Evolutionary conservation across 768 basidiomycete genomes (phyloP).

Genomic region (Auricularia heimuer): DNA sequence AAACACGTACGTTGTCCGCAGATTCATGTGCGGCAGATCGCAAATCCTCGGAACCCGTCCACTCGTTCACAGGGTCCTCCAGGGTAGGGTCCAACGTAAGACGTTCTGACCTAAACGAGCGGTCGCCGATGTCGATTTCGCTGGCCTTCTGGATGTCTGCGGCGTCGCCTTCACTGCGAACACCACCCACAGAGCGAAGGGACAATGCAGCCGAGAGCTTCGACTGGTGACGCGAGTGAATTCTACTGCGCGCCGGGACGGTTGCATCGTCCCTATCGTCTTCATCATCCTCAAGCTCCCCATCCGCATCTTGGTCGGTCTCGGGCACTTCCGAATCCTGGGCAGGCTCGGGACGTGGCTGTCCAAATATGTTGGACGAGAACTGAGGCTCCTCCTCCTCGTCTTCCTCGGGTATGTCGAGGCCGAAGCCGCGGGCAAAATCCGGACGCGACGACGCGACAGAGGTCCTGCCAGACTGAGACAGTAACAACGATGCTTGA

Average conservation of each 20-base stretch:
- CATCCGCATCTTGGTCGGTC: constrained; percentile 29
- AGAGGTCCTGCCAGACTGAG: constrained; percentile 8
- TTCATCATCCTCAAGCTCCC: constrained; percentile 25
- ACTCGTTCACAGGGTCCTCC: constrained; percentile 50
- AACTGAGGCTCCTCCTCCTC: constrained; percentile 31
- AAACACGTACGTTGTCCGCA: constrained; percentile 54
- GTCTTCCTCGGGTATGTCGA: constrained; percentile 69
- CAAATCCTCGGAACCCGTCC: constrained; percentile 73
- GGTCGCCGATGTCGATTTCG: constrained; percentile 3
- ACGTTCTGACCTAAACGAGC: constrained; percentile 13
- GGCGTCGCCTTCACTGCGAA: constrained; percentile 12
- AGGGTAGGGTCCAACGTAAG: constrained; percentile 15
- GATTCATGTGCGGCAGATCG: constrained; percentile 37
- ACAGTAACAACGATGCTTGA: background rate
- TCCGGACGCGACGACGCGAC: constrained; percentile 43
- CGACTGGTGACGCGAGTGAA: constrained; percentile 64
- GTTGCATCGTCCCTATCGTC: constrained; percentile 32
- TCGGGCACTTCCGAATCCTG: constrained; percentile 19
- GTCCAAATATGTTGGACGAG: background rate
- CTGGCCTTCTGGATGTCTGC: constrained; percentile 27
- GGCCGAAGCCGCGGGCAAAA: constrained; percentile 68
- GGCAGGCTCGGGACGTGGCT: constrained; percentile 9
- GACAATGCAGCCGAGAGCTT: constrained; percentile 59
- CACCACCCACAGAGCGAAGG: constrained; percentile 48
- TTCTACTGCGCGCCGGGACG: constrained; percentile 39